Evolutionary conservation across 345 rosid genomes (phyloP), one percentile per base, ranked within the genome.

Genomic region (Brassica juncea): DNA sequence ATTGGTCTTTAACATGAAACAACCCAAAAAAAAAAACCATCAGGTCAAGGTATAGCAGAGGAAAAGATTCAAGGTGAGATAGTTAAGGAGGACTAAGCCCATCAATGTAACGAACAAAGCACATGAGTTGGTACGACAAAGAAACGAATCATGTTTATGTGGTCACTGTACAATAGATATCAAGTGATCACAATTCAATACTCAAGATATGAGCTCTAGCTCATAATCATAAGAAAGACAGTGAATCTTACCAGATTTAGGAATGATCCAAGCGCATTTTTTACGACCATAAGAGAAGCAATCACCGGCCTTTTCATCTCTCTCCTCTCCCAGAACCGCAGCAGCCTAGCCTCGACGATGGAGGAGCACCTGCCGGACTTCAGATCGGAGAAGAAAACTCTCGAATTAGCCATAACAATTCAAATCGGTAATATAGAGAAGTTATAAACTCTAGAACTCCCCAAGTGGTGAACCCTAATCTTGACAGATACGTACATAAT

Each of bases 211-310:
- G 42, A 10, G 42, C 2, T 9, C 31, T 1, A 44, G 62, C 14
- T 10, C 52, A 44, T 4, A 4, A 44, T 61, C 44, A 19, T 47
- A 77, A 62, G 52, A 49, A 14, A 9, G 55, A 71, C 21, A 58
- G 10, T n/a, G 30, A 39, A 65, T 5, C 64, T 32, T 75, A 92
- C 97, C 97, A 49, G 97, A 80, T 79, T 82, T 89, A 2, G 92
- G 87, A 11, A 90, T 89, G 73, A 92, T 89, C 97, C 97, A 90
- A 47, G 90, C 85, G 30, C 96, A 92, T 63, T 85, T 84, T 78
- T 86, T 92, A 84, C 82, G 87, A 75, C 80, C 70, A 34, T 82
- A 78, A 66, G 78, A 77, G 83, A 84, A 86, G 83, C 84, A 83
- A 42, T 28, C 81, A 63, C 82, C 44, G 42, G 66, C 70, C 34